phyloP scores from a whole-genome alignment of 108 stramenopile species.

The Nannochloropsis salina region DNA sequence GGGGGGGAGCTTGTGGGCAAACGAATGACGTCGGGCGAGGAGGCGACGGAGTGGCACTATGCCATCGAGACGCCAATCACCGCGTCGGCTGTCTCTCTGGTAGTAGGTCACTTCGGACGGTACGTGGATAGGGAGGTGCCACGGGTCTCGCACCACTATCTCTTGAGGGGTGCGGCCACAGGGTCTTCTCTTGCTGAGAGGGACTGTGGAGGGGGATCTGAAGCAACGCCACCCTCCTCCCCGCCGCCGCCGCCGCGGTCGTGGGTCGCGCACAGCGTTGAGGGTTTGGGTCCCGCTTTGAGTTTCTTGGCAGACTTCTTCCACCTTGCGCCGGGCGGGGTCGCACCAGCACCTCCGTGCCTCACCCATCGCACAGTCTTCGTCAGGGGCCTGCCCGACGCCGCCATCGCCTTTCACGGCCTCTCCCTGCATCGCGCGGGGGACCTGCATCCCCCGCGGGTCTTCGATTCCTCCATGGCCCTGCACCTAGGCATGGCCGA shows the following conservation, averaged over 20 bases:
- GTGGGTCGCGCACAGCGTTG: background rate
- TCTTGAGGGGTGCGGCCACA: background rate
- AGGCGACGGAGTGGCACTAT: background rate
- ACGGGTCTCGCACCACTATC: background rate
- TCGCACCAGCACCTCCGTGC: background rate
- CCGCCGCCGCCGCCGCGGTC: background rate
- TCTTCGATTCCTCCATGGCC: slow-evolving; percentile 11
- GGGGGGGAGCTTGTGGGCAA: background rate
- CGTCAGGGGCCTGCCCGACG: slow-evolving; percentile 2
- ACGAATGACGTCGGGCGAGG: background rate
- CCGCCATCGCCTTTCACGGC: background rate
- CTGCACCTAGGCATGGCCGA: background rate
- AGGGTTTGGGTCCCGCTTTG: background rate
- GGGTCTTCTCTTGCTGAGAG: background rate
- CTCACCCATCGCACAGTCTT: background rate
- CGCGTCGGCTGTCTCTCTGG: background rate
- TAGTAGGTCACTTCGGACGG: background rate
- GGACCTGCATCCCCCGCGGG: background rate
- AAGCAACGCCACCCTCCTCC: background rate
- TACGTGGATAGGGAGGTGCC: background rate
- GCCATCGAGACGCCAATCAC: background rate
- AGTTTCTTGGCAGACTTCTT: slow-evolving; percentile 6
- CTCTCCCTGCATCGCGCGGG: background rate
- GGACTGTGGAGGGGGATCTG: too few relatives aligned
- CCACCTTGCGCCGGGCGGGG: slow-evolving; percentile 9